Evolutionary conservation across 495 filamentous ascomycete genomes (phyloP), one percentile per base, ranked within the genome.

Genomic region (Penicillium antarcticum): DNA sequence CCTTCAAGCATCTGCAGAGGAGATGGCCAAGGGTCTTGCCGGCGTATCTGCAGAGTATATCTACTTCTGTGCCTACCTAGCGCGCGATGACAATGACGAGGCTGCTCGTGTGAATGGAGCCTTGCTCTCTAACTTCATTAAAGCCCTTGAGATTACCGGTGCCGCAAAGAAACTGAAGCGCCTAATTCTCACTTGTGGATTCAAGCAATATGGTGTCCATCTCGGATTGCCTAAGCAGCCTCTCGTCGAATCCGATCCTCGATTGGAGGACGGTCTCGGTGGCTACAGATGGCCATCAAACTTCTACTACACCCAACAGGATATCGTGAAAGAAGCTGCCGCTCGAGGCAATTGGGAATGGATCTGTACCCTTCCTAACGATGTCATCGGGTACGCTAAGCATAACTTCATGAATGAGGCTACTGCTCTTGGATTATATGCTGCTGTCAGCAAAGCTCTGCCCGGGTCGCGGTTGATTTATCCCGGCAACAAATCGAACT

Each of bases 371-470:
- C 78, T 80, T 45, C 80, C 76, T 10, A 73, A 81, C 53, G 80
- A 81, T 48, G 76, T 82, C 0, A 63, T 81, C 54, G 74, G 76
- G 2, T 60, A 51, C 34, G 66, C 65, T 1, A 50, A 52, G 51
- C 60, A 70, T 26, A 84, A 83, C 53, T 83, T 79, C 59, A 82
- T 83, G 80, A 83, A 80, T 52, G 66, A 83, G 14, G 67, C 72
- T 40, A 68, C 73, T 1, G 55, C 71, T 6, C 33, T 83, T 12
- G 80, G 69, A 0, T 58, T 83, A 18, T 83, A 83, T 54, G 73
- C 69, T 42, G 69, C 72, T 17, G 66, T 81, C 12, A 68, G 57
- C 42, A 76, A 74, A 50, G 75, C 77, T 40, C 59, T 83, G 5
- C 70, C 70, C 9, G 61, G 69, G 24, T 63, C 70, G 10, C 53